These are phyloP conservation scores for Leccinum variabile DNA, from an alignment of 1,284 basidiomycete genomes.

Conservation along the genomic window DNA sequence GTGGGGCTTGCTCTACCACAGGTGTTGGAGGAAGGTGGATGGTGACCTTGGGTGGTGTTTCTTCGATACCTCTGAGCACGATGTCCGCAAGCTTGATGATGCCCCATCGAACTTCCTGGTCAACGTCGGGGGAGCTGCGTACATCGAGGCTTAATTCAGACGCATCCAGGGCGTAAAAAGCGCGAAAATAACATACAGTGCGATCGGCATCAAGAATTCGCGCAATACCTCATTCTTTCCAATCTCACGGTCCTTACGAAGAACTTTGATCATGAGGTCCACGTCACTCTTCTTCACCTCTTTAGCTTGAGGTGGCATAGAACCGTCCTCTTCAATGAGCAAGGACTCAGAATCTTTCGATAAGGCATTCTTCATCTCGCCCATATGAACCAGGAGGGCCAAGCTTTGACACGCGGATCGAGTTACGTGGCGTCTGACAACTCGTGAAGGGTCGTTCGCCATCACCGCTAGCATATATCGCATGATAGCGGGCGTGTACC, in stretches of 20 bases:
- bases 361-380: conserved; percentile 77
- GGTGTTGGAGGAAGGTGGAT: conserved; percentile 85
- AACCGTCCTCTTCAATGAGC: conserved; percentile 85
- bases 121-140: conserved; percentile 66
- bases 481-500: conserved; percentile 83
- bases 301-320: conserved; percentile 63
- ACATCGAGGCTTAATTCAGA: conserved; percentile 12
- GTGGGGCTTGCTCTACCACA: conserved; percentile 57
- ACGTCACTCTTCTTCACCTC: conserved; percentile 80
- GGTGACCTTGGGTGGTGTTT: conserved; percentile 83
- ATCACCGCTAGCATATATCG: conserved; percentile 91
- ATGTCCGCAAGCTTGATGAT: conserved; percentile 92
- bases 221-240: conserved; percentile 81
- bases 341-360: conserved; percentile 71
- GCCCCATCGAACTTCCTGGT: conserved; percentile 88
- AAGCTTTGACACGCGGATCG: conserved; percentile 85
- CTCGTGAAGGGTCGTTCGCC: conserved; percentile 80
- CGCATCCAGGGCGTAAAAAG: conserved; percentile 2
- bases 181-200: conserved; percentile 56
- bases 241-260: conserved; percentile 82
- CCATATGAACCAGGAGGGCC: conserved; percentile 84
- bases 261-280: conserved; percentile 76
- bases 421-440: conserved; percentile 85
- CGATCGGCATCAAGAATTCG: conserved; percentile 78
- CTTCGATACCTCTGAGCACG: conserved; percentile 79